Evolutionary conservation across 2,329 filamentous ascomycete genomes (phyloP), one percentile per base, ranked within the genome.

Genomic region (Claviceps citrina): DNA sequence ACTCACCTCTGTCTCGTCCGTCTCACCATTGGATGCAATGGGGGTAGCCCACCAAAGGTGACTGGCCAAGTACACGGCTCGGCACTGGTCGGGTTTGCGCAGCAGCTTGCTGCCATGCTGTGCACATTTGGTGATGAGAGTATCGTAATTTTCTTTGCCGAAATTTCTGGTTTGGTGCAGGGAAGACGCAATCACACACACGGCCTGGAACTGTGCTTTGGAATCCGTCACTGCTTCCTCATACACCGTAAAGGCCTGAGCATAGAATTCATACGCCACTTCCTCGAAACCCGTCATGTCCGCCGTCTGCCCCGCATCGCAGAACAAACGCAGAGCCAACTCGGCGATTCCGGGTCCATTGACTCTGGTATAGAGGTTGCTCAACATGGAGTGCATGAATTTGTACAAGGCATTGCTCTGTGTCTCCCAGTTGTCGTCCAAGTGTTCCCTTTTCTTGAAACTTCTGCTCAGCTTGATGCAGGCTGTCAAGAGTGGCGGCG

Each of bases 21-120:
- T 78, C 55, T 95, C 89, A 9, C 74, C 76, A 49, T 81, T 78
- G 15, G 76, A 74, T 2, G 76, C 67, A 44, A 85, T 82, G 34
- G 93, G 87, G 10, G 85, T 87, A 1, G 86, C 84, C 91, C 91
- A 98, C 91, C 91, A 98, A 39, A 98, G 64, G 60, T 98, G 91
- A 58, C 87, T 95, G 3, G 91, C 91, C 49, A 98, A 66, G 55
- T 96, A 98, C 9, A 98, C 91, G 0, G 91, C 91, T 19, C 91
- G 78, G 58, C 91, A 98, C 63, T 98, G 91, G 58, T 98, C 91
- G 1, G 91, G 93, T 65, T 98, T 98, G 62, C 94, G 89, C 51
- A 98, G 71, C 48, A 98, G 67, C 60, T 96, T 98, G 64, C 87
- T 95, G 15, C 91, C 89, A 56, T 98, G 93, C 49, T 96, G 72